Evolutionary conservation across 768 basidiomycete species (phyloP).

Genomic region (Kwoniella mangroviensis): DNA sequence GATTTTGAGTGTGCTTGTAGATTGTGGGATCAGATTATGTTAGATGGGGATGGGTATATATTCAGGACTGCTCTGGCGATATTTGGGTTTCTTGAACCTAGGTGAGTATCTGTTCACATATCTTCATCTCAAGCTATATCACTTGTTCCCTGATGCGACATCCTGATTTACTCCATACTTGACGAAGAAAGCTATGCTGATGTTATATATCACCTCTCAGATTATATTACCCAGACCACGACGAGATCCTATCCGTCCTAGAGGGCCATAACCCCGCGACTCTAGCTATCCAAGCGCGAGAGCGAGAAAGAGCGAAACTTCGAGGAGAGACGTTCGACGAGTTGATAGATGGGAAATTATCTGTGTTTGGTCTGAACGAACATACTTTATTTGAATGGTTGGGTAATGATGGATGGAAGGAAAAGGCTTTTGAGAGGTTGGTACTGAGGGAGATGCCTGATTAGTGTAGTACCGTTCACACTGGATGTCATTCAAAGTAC

Average conservation of each 20-base stretch:
- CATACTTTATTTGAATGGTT: slow-evolving; percentile 50
- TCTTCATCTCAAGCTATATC: neutral
- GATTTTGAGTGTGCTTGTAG: slow-evolving; percentile 54
- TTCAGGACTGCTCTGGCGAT: slow-evolving; percentile 55
- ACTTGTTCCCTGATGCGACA: no score
- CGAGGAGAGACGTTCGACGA: slow-evolving; percentile 50
- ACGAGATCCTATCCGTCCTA: slow-evolving; percentile 52
- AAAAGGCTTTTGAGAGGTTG: slow-evolving; percentile 52
- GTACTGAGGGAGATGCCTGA: slow-evolving; percentile 55
- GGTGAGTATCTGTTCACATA: slow-evolving; percentile 29
- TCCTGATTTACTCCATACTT: neutral
- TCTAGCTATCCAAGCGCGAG: slow-evolving; percentile 48
- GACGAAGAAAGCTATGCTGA: slow-evolving; percentile 2
- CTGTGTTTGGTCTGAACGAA: slow-evolving; percentile 53
- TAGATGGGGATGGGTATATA: slow-evolving; percentile 56
- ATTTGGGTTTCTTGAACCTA: slow-evolving; percentile 55
- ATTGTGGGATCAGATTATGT: slow-evolving; percentile 56
- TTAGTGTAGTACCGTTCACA: slow-evolving; percentile 19
- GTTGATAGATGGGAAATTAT: slow-evolving; percentile 51
- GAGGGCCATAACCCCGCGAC: slow-evolving; percentile 54
- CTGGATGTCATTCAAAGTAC: neutral
- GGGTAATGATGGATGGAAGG: slow-evolving; percentile 53
- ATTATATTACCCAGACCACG: slow-evolving; percentile 54
- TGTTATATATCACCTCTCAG: slow-evolving; percentile 15
- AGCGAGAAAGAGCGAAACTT: slow-evolving; percentile 51